A percentile compares a stretch with the other conserved stretches of the same genome.
Conservation (phyloP, 108 stramenopile genomes). For the Cyclotella choctawhatcheeana region DNA sequence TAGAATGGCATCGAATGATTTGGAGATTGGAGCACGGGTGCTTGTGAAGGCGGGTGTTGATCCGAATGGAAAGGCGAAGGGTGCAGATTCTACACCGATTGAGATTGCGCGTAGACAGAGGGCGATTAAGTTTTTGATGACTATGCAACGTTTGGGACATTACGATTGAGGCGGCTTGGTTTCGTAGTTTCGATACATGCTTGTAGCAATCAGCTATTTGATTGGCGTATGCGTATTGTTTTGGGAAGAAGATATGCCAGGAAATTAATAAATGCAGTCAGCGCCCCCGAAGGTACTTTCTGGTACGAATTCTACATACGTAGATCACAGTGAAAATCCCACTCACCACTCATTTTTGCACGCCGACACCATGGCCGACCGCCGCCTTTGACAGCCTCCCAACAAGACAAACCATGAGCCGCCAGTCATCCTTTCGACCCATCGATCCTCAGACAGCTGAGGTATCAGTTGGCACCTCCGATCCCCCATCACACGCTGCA, state of each 20-base stretch:
- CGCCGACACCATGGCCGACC: neutral
- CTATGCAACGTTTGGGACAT: constrained; percentile 62
- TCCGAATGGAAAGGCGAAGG: constrained; percentile 50
- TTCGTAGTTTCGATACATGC: too few species aligned
- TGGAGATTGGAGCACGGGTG: constrained; percentile 65
- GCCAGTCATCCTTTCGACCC: too few species aligned
- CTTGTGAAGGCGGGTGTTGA: constrained; percentile 16
- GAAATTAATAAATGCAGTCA: neutral
- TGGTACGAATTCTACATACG: neutral
- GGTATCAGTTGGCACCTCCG: too few species aligned
- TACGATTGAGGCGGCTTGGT: too few species aligned
- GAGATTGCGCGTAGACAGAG: constrained; percentile 63
- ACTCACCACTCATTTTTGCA: neutral
- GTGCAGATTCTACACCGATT: constrained; percentile 63
- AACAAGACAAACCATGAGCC: too few species aligned
- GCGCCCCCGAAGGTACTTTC: neutral
- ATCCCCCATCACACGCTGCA: too few species aligned
- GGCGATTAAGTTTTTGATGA: constrained; percentile 69
- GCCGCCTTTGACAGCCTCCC: neutral
- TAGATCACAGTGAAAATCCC: neutral
- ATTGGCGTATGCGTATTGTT: too few species aligned
- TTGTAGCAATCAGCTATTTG: too few species aligned
- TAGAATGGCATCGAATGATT: constrained; percentile 80
- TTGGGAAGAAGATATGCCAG: neutral
- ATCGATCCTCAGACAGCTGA: too few species aligned